A percentile compares a stretch with the other conserved stretches of the same genome.
phyloP scores from a whole-genome alignment of 2,329 filamentous ascomycete species.

The Exophiala xenobiotica region DNA sequence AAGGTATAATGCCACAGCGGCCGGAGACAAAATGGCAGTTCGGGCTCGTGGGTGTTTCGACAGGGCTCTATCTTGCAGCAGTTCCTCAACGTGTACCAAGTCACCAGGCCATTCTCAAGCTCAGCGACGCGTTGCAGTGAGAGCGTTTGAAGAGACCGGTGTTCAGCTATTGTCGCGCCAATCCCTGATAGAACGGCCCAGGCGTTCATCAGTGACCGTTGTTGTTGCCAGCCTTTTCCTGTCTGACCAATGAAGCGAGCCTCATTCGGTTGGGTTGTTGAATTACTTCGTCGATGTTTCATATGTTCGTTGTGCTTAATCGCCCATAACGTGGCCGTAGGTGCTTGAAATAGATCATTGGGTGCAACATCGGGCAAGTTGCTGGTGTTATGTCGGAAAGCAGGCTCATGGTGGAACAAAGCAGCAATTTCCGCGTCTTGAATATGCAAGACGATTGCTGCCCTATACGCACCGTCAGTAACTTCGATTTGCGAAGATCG shows the following conservation, averaged over 20 bases:
- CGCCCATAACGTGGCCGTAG: slow-evolving; percentile 11
- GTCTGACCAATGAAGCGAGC: too few relatives aligned
- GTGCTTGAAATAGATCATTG: slow-evolving; percentile 13
- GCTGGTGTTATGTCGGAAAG: slow-evolving; percentile 10
- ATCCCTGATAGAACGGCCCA: slow-evolving; percentile 23
- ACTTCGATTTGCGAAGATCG: neutral
- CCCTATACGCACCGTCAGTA: neutral
- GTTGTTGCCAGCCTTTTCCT: too few relatives aligned
- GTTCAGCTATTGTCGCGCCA: slow-evolving; percentile 20
- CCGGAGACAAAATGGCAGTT: slow-evolving; percentile 11
- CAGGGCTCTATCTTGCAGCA: slow-evolving; percentile 1
- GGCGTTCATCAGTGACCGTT: too few relatives aligned
- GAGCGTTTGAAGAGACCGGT: slow-evolving; percentile 6
- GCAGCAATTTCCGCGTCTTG: slow-evolving; percentile 19
- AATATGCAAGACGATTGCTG: slow-evolving; percentile 1
- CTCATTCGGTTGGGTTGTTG: neutral
- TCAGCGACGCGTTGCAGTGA: slow-evolving; percentile 1
- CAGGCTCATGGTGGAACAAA: slow-evolving; percentile 19
- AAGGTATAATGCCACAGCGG: slow-evolving; percentile 18
- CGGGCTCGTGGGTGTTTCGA: neutral
- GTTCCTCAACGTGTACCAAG: slow-evolving; percentile 5
- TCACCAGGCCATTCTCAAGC: slow-evolving; percentile 13
- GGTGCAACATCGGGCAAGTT: slow-evolving; percentile 8
- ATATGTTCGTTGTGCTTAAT: neutral
- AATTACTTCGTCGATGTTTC: neutral